Evolutionary conservation across 2,329 filamentous ascomycete genomes (phyloP), one percentile per base, ranked within the genome.

Genomic region (Xylaria sp.): DNA sequence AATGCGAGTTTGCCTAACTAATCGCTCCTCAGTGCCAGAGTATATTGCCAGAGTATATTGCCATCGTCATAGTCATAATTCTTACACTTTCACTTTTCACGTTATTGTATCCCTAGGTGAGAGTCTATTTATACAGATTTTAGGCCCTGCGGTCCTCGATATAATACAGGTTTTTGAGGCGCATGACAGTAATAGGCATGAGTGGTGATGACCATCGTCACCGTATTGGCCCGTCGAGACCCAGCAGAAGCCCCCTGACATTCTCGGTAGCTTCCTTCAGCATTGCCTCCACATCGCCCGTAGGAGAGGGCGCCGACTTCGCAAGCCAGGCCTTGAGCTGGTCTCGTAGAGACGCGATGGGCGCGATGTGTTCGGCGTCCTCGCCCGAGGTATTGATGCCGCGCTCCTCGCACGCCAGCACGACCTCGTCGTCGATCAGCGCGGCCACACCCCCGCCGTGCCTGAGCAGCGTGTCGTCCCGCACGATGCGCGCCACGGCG

Each of bases 391-490:
- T 83, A 72, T 87, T 81, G 39, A 91, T 83, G 0, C 90, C 92
- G 15, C 91, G 84, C 70, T 93, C 91, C 64, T 88, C 84, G 73
- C 91, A 91, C 15, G 92, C 92, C 66, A 93, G 84, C 67, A 81
- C 80, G 22, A 94, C 80, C 81, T 96, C 93, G 44, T 87, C 85
- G 7, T 79, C 79, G 69, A 85, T 85, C 72, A 96, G 80, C 25
- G 79, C 84, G 2, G 75, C 70, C 5, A 86, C 84, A 0, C 90
- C 91, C 0, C 91, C 92, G 53, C 87, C 86, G 42, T 83, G 80
- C 20, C 84, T 74, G 54, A 97, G 85, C 77, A 95, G 81, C 69
- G 75, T 79, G 79, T 96, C 93, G 79, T 97, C 94, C 42, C 84
- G 79, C 51, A 84, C 84, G 68, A 97, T 77, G 75, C 92, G 92